These are phyloP conservation scores for Ambispora gerdemannii DNA, from an alignment of 192 early-diverging fungal species.

Conservation along the genomic window DNA sequence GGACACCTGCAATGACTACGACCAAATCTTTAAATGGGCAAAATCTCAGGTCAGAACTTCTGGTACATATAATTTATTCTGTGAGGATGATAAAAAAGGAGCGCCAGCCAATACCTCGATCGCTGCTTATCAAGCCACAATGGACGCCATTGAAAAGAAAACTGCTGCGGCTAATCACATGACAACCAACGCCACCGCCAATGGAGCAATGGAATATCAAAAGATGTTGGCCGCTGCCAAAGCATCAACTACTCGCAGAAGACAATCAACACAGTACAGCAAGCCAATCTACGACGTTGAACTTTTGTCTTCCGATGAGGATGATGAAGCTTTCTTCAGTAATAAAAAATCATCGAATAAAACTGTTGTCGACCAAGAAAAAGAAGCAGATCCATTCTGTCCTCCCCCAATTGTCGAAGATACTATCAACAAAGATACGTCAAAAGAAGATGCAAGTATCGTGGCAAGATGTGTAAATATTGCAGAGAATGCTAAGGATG, in stretches of 20 bases:
- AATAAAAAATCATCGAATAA: too few relatives aligned
- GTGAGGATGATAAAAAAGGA: slow-evolving; percentile 10
- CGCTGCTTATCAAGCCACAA: not conserved
- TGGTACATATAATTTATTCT: slow-evolving; percentile 12
- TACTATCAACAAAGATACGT: too few relatives aligned
- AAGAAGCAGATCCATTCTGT: not conserved
- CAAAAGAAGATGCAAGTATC: not conserved
- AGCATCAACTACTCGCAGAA: not conserved
- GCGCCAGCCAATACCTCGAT: not conserved
- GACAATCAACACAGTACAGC: not conserved
- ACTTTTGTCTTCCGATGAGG: not conserved
- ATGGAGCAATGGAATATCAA: not conserved
- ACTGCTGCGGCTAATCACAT: too few relatives aligned
- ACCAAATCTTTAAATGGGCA: slow-evolving; percentile 25
- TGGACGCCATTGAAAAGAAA: not conserved
- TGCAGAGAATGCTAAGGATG: slow-evolving; percentile 27
- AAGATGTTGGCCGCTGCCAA: not conserved
- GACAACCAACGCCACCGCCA: too few relatives aligned
- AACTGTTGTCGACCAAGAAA: not conserved
- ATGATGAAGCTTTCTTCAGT: not conserved
- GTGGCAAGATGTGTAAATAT: slow-evolving; percentile 16
- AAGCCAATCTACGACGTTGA: not conserved
- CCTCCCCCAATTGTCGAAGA: too few relatives aligned
- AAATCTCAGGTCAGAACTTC: slow-evolving; percentile 24
- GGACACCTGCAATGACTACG: not conserved